Evolutionary conservation across 164 flowering plant species (phyloP), one percentile per base, ranked within the genome.

Genomic region (Amborella trichopoda): DNA sequence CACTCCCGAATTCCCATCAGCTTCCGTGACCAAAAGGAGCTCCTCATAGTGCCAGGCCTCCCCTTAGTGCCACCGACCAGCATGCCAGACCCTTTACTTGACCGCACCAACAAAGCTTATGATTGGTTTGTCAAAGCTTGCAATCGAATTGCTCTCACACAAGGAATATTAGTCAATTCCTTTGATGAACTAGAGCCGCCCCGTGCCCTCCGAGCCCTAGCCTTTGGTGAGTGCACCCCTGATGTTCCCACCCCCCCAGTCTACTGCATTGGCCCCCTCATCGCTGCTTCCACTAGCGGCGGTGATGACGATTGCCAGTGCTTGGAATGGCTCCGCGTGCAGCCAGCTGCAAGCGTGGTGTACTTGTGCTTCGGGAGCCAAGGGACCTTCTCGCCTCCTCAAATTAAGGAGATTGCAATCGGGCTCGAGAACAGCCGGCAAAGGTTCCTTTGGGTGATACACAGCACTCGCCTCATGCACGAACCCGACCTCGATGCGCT

Each of bases 31-130:
- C 37, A 60, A 28, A 3, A 39, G 16, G 18, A 27, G 25, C 14
- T 23, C 11, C 24, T 60, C 22, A 37, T 60, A 18, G 20, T 77
- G 44, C 83, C 83, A 0, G 78, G 78, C 3, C 8, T 68, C 16
- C 74, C 80, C 0, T 59, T 71, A 0, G 22, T 77, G 1, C 66
- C 51, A 0, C n/a, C 74, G 0, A 23, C 55, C 0, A 49, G 64
- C 44, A 40, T 68, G 71, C 43, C 73, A 0, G 40, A 26, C 16
- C 66, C 69, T 0, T 0, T 64, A 5, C 63, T 49, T 0, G 68
- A 65, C 6, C 60, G 80, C 2, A 6, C 51, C 1, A 45, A 46
- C 17, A 8, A 37, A 12, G 67, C 32, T 0, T 76, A 75, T 20
- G 6, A 48, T 6, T 16, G 14, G 14, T 56, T 62, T 21, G n/a